Evolutionary conservation across 306 rosid genomes (phyloP), one percentile per base, ranked within the genome.

Genomic region (Urtica urens): DNA sequence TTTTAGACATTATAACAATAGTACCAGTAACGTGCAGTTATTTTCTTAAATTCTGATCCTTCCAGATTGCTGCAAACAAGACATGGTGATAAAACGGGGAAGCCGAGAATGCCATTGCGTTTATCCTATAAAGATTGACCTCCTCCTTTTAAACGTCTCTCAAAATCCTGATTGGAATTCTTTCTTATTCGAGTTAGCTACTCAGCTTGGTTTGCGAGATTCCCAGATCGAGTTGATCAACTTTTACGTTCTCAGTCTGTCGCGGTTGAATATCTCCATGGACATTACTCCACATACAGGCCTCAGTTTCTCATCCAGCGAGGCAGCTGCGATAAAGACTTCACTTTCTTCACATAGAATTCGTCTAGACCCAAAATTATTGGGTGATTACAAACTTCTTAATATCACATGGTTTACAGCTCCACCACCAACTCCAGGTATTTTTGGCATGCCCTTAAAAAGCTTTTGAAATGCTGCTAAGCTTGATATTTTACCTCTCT

Each of bases 51-150:
- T 22, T 58, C 60, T 68, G 30, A 41, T 46, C 69, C n/a, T 49
- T 54, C 70, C 79, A 90, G 99, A 79, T 72, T 90, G 95, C 66
- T 90, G 99, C 69, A 67, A 67, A 57, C 72, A 67, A 49, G 79
- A 71, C 71, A 85, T 64, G 94, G 92, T 85, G 55, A 57, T 72
- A 69, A 79, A 66, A 53, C 78, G 79, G 46, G 95, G 73, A 49
- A 79, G 76, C 67, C 71, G 22, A 41, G 57, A 53, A 41, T 90
- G 95, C 63, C 78, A 75, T 43, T 90, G 99, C 49, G 95, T 76
- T 35, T 90, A 85, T 82, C 99, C 99, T 35, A 66, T 85, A 68
- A 85, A 79, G 74, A 73, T 90, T 59, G 99, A 90, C 62, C 81
- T 90, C 54, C 92, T 85, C 24, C 94, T 90, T 42, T 59, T 85